Base-by-base conservation (phyloP, 345 rosid species). In the Zanthoxylum bungeanum region DNA sequence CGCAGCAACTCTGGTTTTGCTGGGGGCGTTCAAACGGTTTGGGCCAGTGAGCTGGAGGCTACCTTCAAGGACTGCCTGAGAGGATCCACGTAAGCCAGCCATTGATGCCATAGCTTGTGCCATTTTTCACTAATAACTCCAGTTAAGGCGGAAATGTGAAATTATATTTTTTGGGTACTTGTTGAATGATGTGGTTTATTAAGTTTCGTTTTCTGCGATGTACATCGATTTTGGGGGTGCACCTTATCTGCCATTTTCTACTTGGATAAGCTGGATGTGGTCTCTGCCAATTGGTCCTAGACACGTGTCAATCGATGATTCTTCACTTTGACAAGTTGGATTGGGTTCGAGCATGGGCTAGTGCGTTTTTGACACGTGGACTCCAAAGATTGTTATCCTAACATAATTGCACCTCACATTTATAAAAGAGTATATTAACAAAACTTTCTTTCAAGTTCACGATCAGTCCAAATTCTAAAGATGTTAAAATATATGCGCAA, bases 91-190 rank as follows among this genome's bases (percentile, higher is more conserved):
- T 63, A 92, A 71, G 71, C 96, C 86, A 56, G 86, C 81, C 91
- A 89, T 82, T 4, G 95, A 92, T 66, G 97, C 92, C 90, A 91
- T 80, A 64, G 89, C 80, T 14, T 87, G 87, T 62, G 91, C 89
- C 94, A 89, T 85, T 53, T 44, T 44, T 60, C 63, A 8, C 1
- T 57, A 30, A n/a, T n/a, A n/a, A 9, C 28, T 2, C 51, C 44
- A 63, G 36, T 55, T 5, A 7, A 53, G 55, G 33, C 0, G 62
- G 73, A 72, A 68, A 74, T 40, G 39, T 64, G 84, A 79, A 76
- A 80, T 78, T 80, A 77, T 72, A 76, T 68, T 68, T n/a, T 67
- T 50, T 58, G 58, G 74, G 27, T n/a, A 24, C 22, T 12, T 19
- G n/a, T n/a, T n/a, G 42, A 51, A 16, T 9, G 64, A 4, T 72